These are phyloP conservation scores for Zoysia pacifica DNA, from an alignment of 176 grass and related monocot species.

Conservation along the genomic window DNA sequence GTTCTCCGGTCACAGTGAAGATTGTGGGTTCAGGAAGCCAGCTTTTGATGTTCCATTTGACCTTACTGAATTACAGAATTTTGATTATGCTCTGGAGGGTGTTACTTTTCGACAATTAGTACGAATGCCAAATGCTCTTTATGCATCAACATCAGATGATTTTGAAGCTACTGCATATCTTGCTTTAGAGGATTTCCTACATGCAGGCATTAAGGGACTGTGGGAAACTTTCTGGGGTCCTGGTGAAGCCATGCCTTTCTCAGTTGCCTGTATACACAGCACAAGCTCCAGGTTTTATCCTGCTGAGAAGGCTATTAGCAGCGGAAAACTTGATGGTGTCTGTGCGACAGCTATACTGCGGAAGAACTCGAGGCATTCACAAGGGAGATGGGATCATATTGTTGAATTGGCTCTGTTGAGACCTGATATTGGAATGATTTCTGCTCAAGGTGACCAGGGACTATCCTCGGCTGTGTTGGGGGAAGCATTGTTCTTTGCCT, in stretches of 20 bases:
- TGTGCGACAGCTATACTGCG: conserved; percentile 80
- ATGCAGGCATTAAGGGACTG: conserved; percentile 77
- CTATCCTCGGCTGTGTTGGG: conserved; percentile 71
- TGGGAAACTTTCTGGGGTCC: conserved; percentile 93
- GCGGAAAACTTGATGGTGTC: conserved; percentile 78
- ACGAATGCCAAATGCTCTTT: conserved; percentile 86
- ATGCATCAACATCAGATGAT: conserved; percentile 71
- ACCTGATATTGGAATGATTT: conserved; percentile 74
- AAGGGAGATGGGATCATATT: conserved; percentile 96
- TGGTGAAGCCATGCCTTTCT: conserved; percentile 77
- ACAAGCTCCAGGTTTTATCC: conserved; percentile 90
- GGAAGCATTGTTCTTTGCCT: conserved; percentile 90
- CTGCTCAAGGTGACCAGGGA: conserved; percentile 44
- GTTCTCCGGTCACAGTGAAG: conserved; percentile 64
- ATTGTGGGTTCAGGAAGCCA: conserved; percentile 53
- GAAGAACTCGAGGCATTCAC: conserved; percentile 60
- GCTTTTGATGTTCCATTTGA: conserved; percentile 76
- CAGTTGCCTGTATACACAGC: conserved; percentile 93
- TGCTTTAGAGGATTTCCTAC: conserved; percentile 92
- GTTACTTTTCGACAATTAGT: conserved; percentile 87
- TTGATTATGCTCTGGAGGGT: conserved; percentile 84
- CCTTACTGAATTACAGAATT: conserved; percentile 73
- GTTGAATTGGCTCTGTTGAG: conserved; percentile 73
- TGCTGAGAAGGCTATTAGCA: conserved; percentile 85
- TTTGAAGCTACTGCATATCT: conserved; percentile 87